Percentiles rank a stretch among this genome's conserved stretches.
Conservation (phyloP, 192 early-diverging fungal species). For the Chytriomyces confervae region DNA sequence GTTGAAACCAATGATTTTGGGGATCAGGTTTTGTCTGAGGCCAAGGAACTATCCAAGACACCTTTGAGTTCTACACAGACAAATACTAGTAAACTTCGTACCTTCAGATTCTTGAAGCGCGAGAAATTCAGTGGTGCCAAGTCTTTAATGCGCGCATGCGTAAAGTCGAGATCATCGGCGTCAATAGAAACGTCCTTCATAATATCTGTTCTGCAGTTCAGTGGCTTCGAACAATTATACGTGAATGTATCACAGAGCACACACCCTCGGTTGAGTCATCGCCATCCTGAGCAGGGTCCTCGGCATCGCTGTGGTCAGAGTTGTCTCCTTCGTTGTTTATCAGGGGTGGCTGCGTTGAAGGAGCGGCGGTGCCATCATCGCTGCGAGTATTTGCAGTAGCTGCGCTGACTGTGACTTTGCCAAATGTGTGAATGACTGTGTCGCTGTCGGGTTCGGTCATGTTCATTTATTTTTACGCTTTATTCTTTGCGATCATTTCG, state of each 20-base stretch:
- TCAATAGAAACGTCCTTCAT: conserved; percentile 12
- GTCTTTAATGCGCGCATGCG: conserved; percentile 67
- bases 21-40: conserved; percentile 84
- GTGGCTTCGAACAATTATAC: background rate
- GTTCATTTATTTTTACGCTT: background rate
- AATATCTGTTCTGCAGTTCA: background rate
- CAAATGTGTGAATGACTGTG: conserved; percentile 15
- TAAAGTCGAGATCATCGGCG: conserved; percentile 70
- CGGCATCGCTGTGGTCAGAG: background rate
- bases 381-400: background rate
- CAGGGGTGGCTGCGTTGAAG: background rate
- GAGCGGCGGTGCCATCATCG: background rate
- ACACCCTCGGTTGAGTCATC: background rate
- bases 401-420: conserved; percentile 11
- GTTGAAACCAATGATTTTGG: conserved; percentile 68
- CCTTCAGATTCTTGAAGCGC: conserved; percentile 72
- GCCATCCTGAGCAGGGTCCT: background rate
- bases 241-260: background rate
- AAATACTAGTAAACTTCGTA: conserved; percentile 29
- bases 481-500: too few relatives aligned
- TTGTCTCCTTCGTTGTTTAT: conserved; percentile 1
- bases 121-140: conserved; percentile 60
- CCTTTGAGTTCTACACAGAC: conserved; percentile 24
- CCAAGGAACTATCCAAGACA: conserved; percentile 69
- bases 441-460: background rate